phyloP scores from a whole-genome alignment of 805 yeast species.

The Helenozyma baotianmanensis region DNA sequence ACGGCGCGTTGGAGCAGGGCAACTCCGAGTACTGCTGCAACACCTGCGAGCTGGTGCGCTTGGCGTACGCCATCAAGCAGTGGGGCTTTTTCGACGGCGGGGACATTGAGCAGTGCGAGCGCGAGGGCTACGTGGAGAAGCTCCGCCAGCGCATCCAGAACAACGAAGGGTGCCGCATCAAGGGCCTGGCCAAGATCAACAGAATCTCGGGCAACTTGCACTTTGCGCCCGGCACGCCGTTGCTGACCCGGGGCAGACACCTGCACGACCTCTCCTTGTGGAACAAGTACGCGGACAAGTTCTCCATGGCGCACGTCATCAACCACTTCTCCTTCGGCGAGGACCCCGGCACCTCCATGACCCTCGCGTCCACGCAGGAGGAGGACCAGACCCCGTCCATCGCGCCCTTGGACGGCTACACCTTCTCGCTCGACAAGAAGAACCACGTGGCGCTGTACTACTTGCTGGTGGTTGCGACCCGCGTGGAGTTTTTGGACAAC shows the following conservation, averaged over 20 bases:
- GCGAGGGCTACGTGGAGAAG: conserved; percentile 73
- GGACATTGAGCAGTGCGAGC: conserved; percentile 85
- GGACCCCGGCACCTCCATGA: conserved; percentile 35
- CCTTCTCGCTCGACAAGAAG: conserved; percentile 42
- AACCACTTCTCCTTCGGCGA: conserved; percentile 83
- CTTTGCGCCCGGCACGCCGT: conserved; percentile 91
- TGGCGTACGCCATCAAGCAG: conserved; percentile 68
- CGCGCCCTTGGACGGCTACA: conserved; percentile 63
- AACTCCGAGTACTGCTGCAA: conserved; percentile 68
- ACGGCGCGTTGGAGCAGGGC: conserved; percentile 56
- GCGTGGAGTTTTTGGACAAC: conserved; percentile 66
- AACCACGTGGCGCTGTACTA: conserved; percentile 69
- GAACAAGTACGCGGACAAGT: conserved; percentile 47
- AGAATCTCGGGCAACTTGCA: conserved; percentile 88
- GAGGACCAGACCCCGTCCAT: conserved; percentile 37
- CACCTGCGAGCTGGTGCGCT: conserved; percentile 73
- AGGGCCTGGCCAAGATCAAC: conserved; percentile 74
- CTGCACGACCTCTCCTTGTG: conserved; percentile 81
- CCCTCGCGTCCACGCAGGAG: conserved; percentile 14
- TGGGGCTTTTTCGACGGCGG: conserved; percentile 94
- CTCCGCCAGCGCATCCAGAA: conserved; percentile 49
- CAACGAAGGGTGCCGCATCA: conserved; percentile 82
- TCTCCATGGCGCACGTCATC: conserved; percentile 73
- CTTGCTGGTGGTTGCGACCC: conserved; percentile 84
- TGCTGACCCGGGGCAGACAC: conserved; percentile 56